Conservation (phyloP, 768 basidiomycete genomes). For the Boletus sp. region DNA sequence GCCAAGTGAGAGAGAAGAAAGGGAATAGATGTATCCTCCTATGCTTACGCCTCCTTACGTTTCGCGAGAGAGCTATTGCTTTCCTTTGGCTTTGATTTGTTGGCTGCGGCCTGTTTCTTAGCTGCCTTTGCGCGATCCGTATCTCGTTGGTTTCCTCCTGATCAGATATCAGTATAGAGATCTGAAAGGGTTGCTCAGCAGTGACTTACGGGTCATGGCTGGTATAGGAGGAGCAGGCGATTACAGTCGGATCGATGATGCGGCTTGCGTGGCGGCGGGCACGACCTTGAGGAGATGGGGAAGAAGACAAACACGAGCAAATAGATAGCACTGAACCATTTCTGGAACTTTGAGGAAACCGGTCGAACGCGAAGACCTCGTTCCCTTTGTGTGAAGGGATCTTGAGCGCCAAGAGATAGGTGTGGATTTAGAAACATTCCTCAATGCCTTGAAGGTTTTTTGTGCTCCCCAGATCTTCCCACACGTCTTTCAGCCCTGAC, state of each 20-base stretch:
- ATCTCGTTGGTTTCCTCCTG: conserved; percentile 84
- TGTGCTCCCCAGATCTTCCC: conserved; percentile 9
- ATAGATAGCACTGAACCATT: conserved; percentile 10
- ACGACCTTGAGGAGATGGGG: not conserved
- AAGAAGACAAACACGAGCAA: conserved; percentile 25
- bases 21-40: conserved; percentile 7
- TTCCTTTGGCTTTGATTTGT: conserved; percentile 68
- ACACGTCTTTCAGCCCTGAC: conserved; percentile 3
- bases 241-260: conserved; percentile 9
- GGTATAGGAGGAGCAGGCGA: not conserved
- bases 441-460: not conserved
- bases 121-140: conserved; percentile 68
- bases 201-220: conserved; percentile 55
- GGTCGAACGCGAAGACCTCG: not conserved
- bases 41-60: conserved; percentile 73
- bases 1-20: conserved; percentile 26
- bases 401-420: conserved; percentile 12
- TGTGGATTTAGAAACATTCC: conserved; percentile 7
- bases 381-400: conserved; percentile 12
- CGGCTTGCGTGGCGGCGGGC: not conserved
- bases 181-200: not conserved
- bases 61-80: conserved; percentile 59
- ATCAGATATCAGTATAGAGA: conserved; percentile 12
- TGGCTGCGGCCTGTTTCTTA: conserved; percentile 58
- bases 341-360: conserved; percentile 4